These are phyloP conservation scores for Linum lewisii DNA, from an alignment of 345 rosid genomes.

Conservation along the genomic window DNA sequence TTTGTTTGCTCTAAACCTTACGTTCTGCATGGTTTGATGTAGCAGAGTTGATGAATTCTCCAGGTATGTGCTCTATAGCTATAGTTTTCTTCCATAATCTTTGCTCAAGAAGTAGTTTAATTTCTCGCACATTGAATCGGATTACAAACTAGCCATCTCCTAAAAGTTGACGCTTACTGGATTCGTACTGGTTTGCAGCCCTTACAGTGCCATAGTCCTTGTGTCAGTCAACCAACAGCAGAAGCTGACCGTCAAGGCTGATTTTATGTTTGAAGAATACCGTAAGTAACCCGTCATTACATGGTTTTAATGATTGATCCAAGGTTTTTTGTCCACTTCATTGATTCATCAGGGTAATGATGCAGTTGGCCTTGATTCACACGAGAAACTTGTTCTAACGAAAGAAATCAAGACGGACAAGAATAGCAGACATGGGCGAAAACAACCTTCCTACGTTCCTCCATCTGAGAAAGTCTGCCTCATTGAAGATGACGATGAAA, in stretches of 20 bases:
- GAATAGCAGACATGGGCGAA: constrained; percentile 22
- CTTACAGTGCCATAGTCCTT: constrained; percentile 49
- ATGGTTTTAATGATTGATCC: constrained; percentile 1
- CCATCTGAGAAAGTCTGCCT: constrained; percentile 26
- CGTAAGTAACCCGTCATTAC: constrained; percentile 30
- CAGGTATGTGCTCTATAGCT: constrained; percentile 39
- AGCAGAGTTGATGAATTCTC: constrained; percentile 87
- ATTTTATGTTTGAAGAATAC: constrained; percentile 79
- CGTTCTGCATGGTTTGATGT: constrained; percentile 21
- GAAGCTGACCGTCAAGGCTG: constrained; percentile 69
- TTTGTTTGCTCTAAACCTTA: constrained; percentile 5
- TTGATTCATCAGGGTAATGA: constrained; percentile 5
- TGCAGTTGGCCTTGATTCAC: constrained; percentile 81
- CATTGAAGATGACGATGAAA: constrained; percentile 33
- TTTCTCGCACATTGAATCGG: too few species aligned
- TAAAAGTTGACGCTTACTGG: not conserved
- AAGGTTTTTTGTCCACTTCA: not conserved
- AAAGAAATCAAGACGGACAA: constrained; percentile 26
- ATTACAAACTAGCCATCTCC: not conserved
- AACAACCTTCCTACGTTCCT: constrained; percentile 31
- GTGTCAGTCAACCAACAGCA: constrained; percentile 33
- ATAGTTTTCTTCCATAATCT: not conserved
- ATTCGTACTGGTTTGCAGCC: constrained; percentile 42
- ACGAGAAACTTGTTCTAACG: constrained; percentile 43
- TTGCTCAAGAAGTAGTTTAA: not conserved